Evolutionary conservation across 805 yeast genomes (phyloP).

Genomic region (Maudiozyma serrabonitensis): DNA sequence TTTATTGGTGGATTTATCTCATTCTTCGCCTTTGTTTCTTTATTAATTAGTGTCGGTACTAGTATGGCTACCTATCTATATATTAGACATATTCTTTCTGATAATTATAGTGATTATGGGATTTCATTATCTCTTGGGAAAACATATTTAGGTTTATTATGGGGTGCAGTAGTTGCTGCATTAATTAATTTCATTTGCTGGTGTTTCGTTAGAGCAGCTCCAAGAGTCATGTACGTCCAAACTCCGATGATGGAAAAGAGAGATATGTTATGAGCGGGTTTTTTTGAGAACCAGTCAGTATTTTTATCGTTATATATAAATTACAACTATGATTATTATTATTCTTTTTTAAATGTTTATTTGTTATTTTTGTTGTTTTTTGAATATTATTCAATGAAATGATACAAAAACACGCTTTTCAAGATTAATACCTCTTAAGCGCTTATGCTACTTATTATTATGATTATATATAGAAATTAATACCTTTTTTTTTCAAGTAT

Average conservation of each 20-base stretch:
- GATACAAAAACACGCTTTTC: too few species aligned
- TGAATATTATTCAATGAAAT: not conserved
- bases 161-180: constrained; percentile 51
- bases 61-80: constrained; percentile 53
- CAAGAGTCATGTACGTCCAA: constrained; percentile 8
- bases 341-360: not conserved
- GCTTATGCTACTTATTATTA: too few species aligned
- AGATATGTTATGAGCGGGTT: constrained; percentile 4
- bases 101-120: constrained; percentile 41
- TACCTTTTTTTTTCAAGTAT: not conserved
- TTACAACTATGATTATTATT: not conserved
- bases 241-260: constrained; percentile 15
- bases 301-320: not conserved
- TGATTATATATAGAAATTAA: not conserved
- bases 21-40: constrained; percentile 31
- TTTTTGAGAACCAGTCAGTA: not conserved
- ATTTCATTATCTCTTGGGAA: constrained; percentile 41
- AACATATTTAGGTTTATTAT: constrained; percentile 47
- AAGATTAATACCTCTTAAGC: too few species aligned
- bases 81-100: constrained; percentile 43
- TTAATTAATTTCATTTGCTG: constrained; percentile 34
- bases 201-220: constrained; percentile 20
- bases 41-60: constrained; percentile 41
- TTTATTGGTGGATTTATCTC: constrained; percentile 39
- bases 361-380: not conserved